Evolutionary conservation across 2,329 filamentous ascomycete species (phyloP), one percentile per base, ranked within the genome.

Genomic region (Xylariaceae sp.): DNA sequence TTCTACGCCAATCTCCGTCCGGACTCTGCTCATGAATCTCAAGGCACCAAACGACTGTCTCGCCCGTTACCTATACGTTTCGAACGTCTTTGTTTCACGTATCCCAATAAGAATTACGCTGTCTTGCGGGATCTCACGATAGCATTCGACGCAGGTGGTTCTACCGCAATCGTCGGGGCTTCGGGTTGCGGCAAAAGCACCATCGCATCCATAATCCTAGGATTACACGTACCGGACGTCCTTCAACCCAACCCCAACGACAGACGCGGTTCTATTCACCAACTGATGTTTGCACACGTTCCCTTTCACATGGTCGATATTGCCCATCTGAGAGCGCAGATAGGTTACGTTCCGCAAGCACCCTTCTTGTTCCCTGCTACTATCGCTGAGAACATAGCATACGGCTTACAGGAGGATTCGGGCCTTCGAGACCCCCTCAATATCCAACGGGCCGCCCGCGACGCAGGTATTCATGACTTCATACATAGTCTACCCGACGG

Each of bases 141-240:
- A 6, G 76, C 74, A 0, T 82, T 97, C 55, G 70, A 78, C 1
- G 73, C 81, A 0, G 85, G 87, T 18, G 84, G 82, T 3, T 89
- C 84, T 65, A 87, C 87, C 0, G 91, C 90, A 2, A 84, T 97
- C 17, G 91, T 95, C 1, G 92, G 93, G 0, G 76, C 83, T 0
- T 96, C 92, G 0, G 93, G 94, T 0, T 90, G 88, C n/a, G 93
- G 94, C 0, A 97, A 99, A 75, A 92, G 88, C 11, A 97, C 93
- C 0, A 80, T 97, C 41, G 81, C 88, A 0, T 83, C 88, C 0
- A 76, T 97, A 0, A 77, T 97, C 0, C 75, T 95, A 3, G 84
- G 88, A 0, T 78, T 97, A 0, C 91, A 94, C 65, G 65, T 73
- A 1, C 78, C 81, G 4, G 64, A 68, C 0, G 37, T 58, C n/a